Conservation (phyloP, 2,329 filamentous ascomycete species). For the Thyridium curvatum region DNA sequence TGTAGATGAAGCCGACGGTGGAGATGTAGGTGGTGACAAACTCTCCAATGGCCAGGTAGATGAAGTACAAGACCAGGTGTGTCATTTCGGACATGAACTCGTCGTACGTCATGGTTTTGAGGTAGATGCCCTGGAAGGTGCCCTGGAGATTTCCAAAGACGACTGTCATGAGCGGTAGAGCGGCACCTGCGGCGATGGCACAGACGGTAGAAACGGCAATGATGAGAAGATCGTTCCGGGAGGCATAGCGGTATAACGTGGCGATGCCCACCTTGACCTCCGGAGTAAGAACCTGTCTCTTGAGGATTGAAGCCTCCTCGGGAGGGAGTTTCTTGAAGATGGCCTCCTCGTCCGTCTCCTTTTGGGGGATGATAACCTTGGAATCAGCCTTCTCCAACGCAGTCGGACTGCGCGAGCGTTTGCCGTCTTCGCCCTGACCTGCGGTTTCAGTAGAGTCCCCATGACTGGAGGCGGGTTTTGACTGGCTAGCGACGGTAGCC, state of each 20-base stretch:
- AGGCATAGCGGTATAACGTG: conserved; percentile 66
- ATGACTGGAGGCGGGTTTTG: conserved; percentile 26
- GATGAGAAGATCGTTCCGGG: conserved; percentile 57
- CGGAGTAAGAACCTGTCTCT: conserved; percentile 60
- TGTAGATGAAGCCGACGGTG: conserved; percentile 87
- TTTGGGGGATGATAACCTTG: conserved; percentile 22
- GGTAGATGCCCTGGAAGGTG: conserved; percentile 61
- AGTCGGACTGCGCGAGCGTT: not conserved
- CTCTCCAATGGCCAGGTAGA: conserved; percentile 78
- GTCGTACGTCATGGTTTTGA: conserved; percentile 35
- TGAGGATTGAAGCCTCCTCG: conserved; percentile 61
- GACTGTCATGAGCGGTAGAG: conserved; percentile 73
- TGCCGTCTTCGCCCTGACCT: not conserved
- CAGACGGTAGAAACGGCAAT: conserved; percentile 54
- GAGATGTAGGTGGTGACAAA: conserved; percentile 72
- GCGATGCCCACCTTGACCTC: conserved; percentile 57
- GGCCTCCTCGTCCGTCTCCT: conserved; percentile 40
- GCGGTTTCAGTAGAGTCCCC: conserved; percentile 21
- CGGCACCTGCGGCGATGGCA: conserved; percentile 67
- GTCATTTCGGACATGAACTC: conserved; percentile 56
- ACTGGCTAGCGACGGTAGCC: conserved; percentile 9
- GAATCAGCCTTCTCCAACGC: conserved; percentile 36
- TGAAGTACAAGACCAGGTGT: conserved; percentile 69
- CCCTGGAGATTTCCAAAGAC: conserved; percentile 73
- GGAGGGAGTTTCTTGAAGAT: conserved; percentile 57